phyloP scores from a whole-genome alignment of 139 green algal genomes.

The Tetradesmus lagerheimii region DNA sequence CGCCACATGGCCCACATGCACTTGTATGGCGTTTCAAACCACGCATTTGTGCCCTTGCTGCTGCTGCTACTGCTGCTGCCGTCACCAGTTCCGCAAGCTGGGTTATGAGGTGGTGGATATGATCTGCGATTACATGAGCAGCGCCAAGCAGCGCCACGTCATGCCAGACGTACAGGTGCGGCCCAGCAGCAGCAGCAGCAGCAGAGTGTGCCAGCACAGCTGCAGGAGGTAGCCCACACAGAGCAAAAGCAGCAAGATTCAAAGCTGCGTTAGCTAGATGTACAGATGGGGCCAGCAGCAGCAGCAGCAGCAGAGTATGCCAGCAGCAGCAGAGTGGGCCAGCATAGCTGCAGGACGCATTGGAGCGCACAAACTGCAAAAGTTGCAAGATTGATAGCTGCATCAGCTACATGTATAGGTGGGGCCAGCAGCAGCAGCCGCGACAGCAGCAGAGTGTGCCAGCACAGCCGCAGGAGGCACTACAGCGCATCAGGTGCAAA shows the following conservation, averaged over 20 bases:
- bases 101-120: slow-evolving; percentile 78
- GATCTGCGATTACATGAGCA: slow-evolving; percentile 71
- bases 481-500: too few relatives aligned
- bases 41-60: background rate
- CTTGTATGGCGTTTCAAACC: too few relatives aligned
- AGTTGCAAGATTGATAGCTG: too few relatives aligned
- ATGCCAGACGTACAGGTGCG: slow-evolving; percentile 61
- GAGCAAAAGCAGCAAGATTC: too few relatives aligned
- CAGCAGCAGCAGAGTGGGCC: background rate
- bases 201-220: background rate
- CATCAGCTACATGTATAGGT: background rate
- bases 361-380: too few relatives aligned
- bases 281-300: background rate
- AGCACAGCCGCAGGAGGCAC: background rate
- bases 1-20: too few relatives aligned
- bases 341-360: background rate
- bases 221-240: too few relatives aligned
- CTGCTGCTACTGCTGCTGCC: too few relatives aligned
- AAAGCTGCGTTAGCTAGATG: too few relatives aligned
- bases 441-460: too few relatives aligned
- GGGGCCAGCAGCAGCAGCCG: background rate
- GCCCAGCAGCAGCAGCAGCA: background rate
- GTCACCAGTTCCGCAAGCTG: slow-evolving; percentile 64
- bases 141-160: slow-evolving; percentile 53
- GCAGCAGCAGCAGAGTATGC: background rate